phyloP scores from a whole-genome alignment of 805 yeast genomes.

The Barnettozyma wickerhamii region DNA sequence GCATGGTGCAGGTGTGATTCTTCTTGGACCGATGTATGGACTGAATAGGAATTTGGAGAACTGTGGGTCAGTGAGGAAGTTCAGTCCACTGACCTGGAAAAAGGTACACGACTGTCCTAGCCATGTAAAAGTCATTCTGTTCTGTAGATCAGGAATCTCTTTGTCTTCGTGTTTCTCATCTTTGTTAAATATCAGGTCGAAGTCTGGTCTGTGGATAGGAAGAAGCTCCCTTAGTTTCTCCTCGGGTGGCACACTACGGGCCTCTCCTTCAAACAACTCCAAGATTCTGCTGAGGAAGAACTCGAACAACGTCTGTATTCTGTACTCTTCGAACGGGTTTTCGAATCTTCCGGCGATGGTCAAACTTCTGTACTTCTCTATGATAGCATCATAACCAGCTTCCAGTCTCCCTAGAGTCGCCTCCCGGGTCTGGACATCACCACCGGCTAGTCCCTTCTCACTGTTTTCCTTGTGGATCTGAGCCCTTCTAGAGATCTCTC shows the following conservation, averaged over 20 bases:
- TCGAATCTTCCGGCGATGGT: slow-evolving; percentile 75
- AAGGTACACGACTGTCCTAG: slow-evolving; percentile 87
- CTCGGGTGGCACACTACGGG: slow-evolving; percentile 52
- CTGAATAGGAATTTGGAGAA: slow-evolving; percentile 62
- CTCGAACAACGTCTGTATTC: slow-evolving; percentile 87
- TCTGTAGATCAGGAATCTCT: slow-evolving; percentile 32
- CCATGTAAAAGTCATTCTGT: slow-evolving; percentile 76
- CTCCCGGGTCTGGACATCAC: slow-evolving; percentile 1
- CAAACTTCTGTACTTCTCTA: slow-evolving; percentile 39
- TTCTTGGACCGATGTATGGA: slow-evolving; percentile 69
- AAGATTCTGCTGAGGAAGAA: slow-evolving; percentile 68
- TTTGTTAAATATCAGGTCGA: slow-evolving; percentile 20
- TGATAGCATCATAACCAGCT: slow-evolving; percentile 15
- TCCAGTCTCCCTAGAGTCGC: slow-evolving; percentile 2
- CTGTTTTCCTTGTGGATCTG: slow-evolving; percentile 20
- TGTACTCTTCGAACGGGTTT: slow-evolving; percentile 86
- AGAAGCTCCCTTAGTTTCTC: slow-evolving; percentile 49
- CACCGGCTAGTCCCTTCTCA: slow-evolving; percentile 6
- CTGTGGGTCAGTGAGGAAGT: slow-evolving; percentile 82
- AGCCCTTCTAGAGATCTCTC: slow-evolving; percentile 46
- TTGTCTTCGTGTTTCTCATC: slow-evolving; percentile 10
- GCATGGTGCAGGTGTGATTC: slow-evolving; percentile 79
- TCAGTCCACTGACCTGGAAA: slow-evolving; percentile 66
- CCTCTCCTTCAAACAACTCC: slow-evolving; percentile 59
- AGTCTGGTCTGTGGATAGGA: slow-evolving; percentile 53